Percentiles rank a stretch among this genome's conserved stretches.
These are phyloP conservation scores for Amylocystis lapponica DNA, from an alignment of 768 basidiomycete genomes.

Conservation along the genomic window DNA sequence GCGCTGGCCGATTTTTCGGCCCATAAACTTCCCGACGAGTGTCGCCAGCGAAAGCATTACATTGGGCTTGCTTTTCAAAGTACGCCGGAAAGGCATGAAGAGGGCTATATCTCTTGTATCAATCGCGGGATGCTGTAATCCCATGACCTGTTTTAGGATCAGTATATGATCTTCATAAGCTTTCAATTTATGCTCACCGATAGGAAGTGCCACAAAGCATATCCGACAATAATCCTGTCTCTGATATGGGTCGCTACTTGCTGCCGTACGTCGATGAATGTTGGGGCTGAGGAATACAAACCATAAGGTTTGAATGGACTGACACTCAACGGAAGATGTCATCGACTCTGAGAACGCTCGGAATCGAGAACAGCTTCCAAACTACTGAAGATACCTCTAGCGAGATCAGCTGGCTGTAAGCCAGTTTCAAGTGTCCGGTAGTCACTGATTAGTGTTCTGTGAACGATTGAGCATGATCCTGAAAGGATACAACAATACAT, in stretches of 20 bases:
- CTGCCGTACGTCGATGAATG: slow-evolving; percentile 43
- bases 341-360: not conserved
- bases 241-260: slow-evolving; percentile 37
- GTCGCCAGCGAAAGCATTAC: slow-evolving; percentile 31
- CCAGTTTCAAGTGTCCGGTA: slow-evolving; percentile 44
- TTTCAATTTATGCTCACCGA: slow-evolving; percentile 33
- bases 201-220: slow-evolving; percentile 47
- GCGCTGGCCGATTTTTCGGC: slow-evolving; percentile 34
- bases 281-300: slow-evolving; percentile 31
- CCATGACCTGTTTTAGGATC: slow-evolving; percentile 35
- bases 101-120: slow-evolving; percentile 51
- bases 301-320: not conserved
- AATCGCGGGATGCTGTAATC: slow-evolving; percentile 44
- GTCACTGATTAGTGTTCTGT: slow-evolving; percentile 43
- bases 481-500: not conserved
- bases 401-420: slow-evolving; percentile 34
- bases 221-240: slow-evolving; percentile 50
- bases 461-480: not conserved
- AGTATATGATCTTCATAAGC: not conserved
- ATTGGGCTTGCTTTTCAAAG: slow-evolving; percentile 29
- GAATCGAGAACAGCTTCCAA: not conserved
- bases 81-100: slow-evolving; percentile 44
- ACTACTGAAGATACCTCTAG: slow-evolving; percentile 27
- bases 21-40: slow-evolving; percentile 43
- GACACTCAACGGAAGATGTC: not conserved